These are phyloP conservation scores for Aspergillus cristatus DNA, from an alignment of 495 filamentous ascomycete species.

Conservation along the genomic window DNA sequence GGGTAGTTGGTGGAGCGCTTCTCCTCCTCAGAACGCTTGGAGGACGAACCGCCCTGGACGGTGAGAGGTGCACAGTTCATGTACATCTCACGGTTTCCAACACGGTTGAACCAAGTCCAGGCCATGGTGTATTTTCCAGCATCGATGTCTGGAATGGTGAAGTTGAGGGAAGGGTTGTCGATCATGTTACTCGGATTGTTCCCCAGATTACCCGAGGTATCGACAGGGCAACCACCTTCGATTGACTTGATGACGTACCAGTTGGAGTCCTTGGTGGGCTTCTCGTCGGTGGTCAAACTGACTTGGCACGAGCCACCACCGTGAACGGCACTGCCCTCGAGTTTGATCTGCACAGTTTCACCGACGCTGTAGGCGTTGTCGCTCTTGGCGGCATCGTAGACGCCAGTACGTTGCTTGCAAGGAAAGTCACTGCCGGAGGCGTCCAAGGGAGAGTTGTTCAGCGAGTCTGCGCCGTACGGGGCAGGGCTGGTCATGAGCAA, in stretches of 20 bases:
- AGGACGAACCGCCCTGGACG: constrained; percentile 41
- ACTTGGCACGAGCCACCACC: constrained; percentile 89
- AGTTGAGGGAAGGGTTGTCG: constrained; percentile 27
- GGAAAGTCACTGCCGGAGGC: constrained; percentile 61
- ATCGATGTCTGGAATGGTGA: constrained; percentile 36
- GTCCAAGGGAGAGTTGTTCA: constrained; percentile 53
- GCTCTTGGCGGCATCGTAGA: constrained; percentile 13
- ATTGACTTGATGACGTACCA: constrained; percentile 82
- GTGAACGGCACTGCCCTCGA: constrained; percentile 54
- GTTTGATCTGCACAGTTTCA: constrained; percentile 16
- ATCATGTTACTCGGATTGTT: constrained; percentile 5
- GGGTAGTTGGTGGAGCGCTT: constrained; percentile 48
- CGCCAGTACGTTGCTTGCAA: constrained; percentile 49
- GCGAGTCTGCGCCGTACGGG: constrained; percentile 47
- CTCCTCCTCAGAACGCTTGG: constrained; percentile 29
- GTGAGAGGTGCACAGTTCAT: constrained; percentile 82
- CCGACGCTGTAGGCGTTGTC: constrained; percentile 28
- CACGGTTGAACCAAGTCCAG: constrained; percentile 87
- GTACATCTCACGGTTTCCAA: constrained; percentile 88
- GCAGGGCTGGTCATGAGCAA: constrained; percentile 61
- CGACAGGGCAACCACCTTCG: constrained; percentile 66
- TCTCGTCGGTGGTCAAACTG: constrained; percentile 63
- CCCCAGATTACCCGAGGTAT: constrained; percentile 32
- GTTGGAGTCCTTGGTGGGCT: constrained; percentile 38
- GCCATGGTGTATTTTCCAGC: constrained; percentile 58